Conservation (phyloP, 2,329 filamentous ascomycete genomes). For the Chalaropsis thielavioides region DNA sequence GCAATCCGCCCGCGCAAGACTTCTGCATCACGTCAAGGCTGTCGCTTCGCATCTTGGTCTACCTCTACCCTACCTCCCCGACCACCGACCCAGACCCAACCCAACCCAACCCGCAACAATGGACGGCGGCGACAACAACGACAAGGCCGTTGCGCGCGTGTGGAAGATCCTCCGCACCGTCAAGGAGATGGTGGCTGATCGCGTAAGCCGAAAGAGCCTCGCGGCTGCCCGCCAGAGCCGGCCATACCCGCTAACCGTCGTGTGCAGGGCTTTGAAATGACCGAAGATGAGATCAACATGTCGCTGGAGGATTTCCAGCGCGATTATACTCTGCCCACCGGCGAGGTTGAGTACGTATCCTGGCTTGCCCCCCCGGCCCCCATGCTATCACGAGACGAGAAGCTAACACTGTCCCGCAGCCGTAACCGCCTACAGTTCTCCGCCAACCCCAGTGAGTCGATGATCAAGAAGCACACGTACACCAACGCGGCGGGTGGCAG, state of each 20-base stretch:
- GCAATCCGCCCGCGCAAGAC: no score
- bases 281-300: constrained; percentile 78
- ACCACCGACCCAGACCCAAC: neutral
- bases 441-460: constrained; percentile 65
- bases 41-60: neutral
- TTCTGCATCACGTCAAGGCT: neutral
- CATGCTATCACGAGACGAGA: no score
- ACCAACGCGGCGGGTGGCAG: constrained; percentile 52
- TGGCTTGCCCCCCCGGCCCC: neutral
- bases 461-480: constrained; percentile 59
- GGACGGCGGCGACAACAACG: constrained; percentile 29
- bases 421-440: constrained; percentile 77
- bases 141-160: constrained; percentile 47
- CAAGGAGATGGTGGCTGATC: constrained; percentile 86
- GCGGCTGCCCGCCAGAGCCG: no score
- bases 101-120: constrained; percentile 23
- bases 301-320: constrained; percentile 65
- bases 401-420: constrained; percentile 37
- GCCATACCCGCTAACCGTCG: no score
- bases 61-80: no score
- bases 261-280: constrained; percentile 77
- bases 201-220: constrained; percentile 44
- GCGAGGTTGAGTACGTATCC: constrained; percentile 56
- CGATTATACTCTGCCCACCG: constrained; percentile 57
- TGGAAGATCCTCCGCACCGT: constrained; percentile 92